phyloP scores from a whole-genome alignment of 345 rosid genomes.

The Balakata baccata region DNA sequence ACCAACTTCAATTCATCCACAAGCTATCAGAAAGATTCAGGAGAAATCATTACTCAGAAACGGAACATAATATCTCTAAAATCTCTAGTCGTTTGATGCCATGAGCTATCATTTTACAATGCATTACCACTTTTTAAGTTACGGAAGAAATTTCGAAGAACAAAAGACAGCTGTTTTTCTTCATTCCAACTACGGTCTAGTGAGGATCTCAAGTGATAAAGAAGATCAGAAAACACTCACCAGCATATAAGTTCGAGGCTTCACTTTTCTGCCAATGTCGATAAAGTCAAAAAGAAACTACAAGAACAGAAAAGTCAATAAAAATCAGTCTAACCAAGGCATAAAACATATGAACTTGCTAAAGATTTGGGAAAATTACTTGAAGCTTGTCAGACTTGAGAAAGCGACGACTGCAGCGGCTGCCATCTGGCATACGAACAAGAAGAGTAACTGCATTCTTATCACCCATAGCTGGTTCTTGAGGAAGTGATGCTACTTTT shows the following conservation, averaged over 20 bases:
- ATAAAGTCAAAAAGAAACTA: conserved; percentile 75
- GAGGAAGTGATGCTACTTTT: conserved; percentile 45
- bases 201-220: background rate
- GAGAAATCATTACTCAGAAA: no score
- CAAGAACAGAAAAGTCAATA: conserved; percentile 16
- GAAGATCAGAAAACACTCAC: conserved; percentile 38
- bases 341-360: background rate
- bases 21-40: no score
- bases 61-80: background rate
- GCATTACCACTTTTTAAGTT: background rate
- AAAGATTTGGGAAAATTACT: conserved; percentile 39
- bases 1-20: no score
- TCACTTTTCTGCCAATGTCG: conserved; percentile 51
- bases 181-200: background rate
- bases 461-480: conserved; percentile 59
- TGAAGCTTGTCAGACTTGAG: conserved; percentile 72
- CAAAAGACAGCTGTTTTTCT: background rate
- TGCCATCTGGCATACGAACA: conserved; percentile 77
- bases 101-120: background rate
- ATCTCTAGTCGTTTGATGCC: background rate
- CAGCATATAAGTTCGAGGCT: conserved; percentile 69
- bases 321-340: conserved; percentile 22
- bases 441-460: conserved; percentile 61
- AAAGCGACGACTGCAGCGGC: conserved; percentile 75
- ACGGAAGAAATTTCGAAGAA: background rate